phyloP scores from a whole-genome alignment of 257 asterid species.

The Nicotiana tabacum region DNA sequence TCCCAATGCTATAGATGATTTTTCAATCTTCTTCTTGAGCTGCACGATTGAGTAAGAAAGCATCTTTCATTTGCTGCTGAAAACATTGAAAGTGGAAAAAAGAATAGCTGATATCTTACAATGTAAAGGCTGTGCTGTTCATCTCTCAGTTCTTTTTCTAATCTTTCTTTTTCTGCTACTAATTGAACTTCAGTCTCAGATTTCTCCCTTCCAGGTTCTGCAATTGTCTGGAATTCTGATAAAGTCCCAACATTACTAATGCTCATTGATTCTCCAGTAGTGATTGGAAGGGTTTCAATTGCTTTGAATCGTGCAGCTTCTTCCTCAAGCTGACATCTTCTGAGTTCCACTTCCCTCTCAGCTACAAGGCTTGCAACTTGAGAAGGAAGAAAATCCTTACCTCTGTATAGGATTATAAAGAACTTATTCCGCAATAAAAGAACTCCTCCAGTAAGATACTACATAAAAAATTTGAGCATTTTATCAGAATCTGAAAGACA shows the following conservation, averaged over 20 bases:
- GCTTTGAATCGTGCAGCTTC: conserved; percentile 82
- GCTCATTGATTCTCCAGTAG: conserved; percentile 30
- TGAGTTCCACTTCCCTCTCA: conserved; percentile 62
- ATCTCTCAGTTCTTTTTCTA: conserved; percentile 66
- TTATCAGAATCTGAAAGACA: conserved; percentile 19
- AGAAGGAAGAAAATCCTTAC: conserved; percentile 84
- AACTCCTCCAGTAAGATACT: conserved; percentile 86
- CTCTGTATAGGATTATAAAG: conserved; percentile 78
- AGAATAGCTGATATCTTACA: conserved; percentile 37
- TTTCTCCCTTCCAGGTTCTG: conserved; percentile 29
- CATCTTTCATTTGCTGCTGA: conserved; percentile 13
- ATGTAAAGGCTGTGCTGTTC: conserved; percentile 44
- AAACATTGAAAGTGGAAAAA: conserved; percentile 14
- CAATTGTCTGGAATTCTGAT: conserved; percentile 59
- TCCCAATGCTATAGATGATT: conserved; percentile 41
- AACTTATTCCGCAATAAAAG: conserved; percentile 81
- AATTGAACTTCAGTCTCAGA: conserved; percentile 45
- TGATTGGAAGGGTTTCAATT: conserved; percentile 38
- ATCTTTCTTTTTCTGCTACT: conserved; percentile 51
- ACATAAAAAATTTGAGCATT: conserved; percentile 28
- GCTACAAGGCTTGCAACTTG: conserved; percentile 60
- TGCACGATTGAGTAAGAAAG: conserved; percentile 32
- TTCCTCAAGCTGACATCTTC: conserved; percentile 56
- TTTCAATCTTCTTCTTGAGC: conserved; percentile 73
- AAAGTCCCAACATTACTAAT: conserved; percentile 55